Evolutionary conservation across 2,329 filamentous ascomycete species (phyloP).

Genomic region (Penicillium sp.): DNA sequence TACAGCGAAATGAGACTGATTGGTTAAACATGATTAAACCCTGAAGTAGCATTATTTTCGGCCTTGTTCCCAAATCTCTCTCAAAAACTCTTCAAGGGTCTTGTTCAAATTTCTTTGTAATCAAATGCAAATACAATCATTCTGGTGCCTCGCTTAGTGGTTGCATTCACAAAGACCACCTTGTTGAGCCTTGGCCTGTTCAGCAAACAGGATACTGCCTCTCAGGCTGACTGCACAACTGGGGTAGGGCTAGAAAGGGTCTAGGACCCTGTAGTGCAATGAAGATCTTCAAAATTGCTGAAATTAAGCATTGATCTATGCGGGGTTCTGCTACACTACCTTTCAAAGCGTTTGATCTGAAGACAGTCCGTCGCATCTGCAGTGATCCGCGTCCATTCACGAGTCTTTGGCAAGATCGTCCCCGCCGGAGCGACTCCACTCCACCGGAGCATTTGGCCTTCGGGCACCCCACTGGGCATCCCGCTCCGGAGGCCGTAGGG

Average conservation of each 20-base stretch:
- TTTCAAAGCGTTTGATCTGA: neutral
- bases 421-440: slow-evolving; percentile 18
- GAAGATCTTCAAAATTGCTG: neutral
- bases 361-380: neutral
- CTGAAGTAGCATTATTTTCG: too few species aligned
- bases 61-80: too few species aligned
- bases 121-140: too few species aligned
- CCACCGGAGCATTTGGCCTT: slow-evolving; percentile 18
- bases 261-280: slow-evolving; percentile 6
- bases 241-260: neutral
- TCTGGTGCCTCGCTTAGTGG: too few species aligned
- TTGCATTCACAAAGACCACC: too few species aligned
- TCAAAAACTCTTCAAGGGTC: too few species aligned
- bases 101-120: too few species aligned
- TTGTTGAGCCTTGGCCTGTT: too few species aligned
- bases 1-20: slow-evolving; percentile 11
- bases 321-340: neutral
- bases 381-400: neutral
- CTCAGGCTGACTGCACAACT: slow-evolving; percentile 3
- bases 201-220: too few species aligned
- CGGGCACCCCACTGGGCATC: slow-evolving; percentile 13
- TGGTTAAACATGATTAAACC: too few species aligned
- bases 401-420: neutral
- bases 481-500: neutral
- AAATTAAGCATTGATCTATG: neutral